Evolutionary conservation across 2,329 filamentous ascomycete genomes (phyloP), one percentile per base, ranked within the genome.

Genomic region (Thermoascus crustaceus): DNA sequence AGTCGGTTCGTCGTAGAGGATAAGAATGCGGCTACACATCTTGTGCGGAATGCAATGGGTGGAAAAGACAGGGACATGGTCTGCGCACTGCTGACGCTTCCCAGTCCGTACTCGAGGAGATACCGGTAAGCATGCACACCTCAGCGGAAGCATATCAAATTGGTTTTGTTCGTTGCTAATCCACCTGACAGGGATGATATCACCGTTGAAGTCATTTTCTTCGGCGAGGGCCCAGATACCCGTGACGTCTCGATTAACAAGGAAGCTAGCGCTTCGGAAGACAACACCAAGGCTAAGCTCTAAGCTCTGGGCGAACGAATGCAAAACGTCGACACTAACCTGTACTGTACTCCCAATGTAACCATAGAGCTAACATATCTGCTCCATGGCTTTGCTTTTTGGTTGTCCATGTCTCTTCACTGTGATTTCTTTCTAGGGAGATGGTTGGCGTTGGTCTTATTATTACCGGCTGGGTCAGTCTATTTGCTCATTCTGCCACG

Each of bases 161-260:
- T 6, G 25, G 16, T 20, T 24, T 6, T n/a, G 19, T 23, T 34
- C 9, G 35, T 47, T 38, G 50, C 41, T 41, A 41, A 52, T 51
- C 31, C 50, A 30, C 52, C 55, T 31, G 54, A 61, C 41, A 89
- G 86, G 48, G 91, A 98, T 57, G 91, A 98, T 57, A 67, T 98
- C 44, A 98, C 91, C 0, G 89, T 98, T 10, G 86, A 98, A 61
- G 91, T 98, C 42, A 94, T 98, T 54, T 98, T 98, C 73, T 98
- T 98, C 52, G 91, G 91, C 41, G 78, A 94, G 48, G 77, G 81
- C 22, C 55, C 80, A 35, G 80, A 80, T 57, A 82, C 74, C 19
- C 87, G 88, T 22, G 80, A 82, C 44, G 82, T 96, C 4, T 75
- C 81, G 4, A 60, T 94, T 39, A 98, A 96, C 61, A 71, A 81